A percentile compares a stretch with the other conserved stretches of the same genome.
phyloP scores from a whole-genome alignment of 495 filamentous ascomycete species.

The Achaetomiella virescens region DNA sequence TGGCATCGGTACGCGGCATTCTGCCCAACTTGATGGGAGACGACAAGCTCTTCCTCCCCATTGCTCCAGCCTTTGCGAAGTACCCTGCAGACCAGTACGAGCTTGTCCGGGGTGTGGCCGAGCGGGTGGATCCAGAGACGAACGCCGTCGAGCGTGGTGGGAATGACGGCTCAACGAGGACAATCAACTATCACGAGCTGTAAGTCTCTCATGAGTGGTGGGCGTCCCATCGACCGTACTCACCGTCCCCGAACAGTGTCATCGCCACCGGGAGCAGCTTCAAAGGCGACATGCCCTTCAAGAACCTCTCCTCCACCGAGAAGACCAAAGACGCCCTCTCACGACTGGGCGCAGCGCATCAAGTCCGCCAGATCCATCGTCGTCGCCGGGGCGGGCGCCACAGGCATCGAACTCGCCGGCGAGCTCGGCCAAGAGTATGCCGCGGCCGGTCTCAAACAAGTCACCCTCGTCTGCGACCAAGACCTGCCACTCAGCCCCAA shows the following conservation, averaged over 20 bases:
- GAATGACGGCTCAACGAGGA: conserved; percentile 21
- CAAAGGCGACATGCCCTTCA: conserved; percentile 46
- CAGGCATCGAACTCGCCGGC: conserved; percentile 58
- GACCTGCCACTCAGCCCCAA: conserved; percentile 23
- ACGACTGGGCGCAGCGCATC: conserved; percentile 42
- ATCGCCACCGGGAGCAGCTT: conserved; percentile 48
- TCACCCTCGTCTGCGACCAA: conserved; percentile 41
- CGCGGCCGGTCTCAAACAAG: conserved; percentile 24
- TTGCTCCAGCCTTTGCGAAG: conserved; percentile 46
- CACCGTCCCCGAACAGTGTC: conserved; percentile 26
- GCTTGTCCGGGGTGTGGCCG: conserved; percentile 51
- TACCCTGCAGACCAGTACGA: conserved; percentile 47
- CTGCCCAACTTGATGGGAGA: conserved; percentile 34
- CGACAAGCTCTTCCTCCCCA: conserved; percentile 39
- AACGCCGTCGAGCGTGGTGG: conserved; percentile 42
- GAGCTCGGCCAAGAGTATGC: conserved; percentile 50
- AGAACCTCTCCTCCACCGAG: conserved; percentile 35
- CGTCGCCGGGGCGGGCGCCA: conserved; percentile 60
- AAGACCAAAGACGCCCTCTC: conserved; percentile 39
- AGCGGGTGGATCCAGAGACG: conserved; percentile 37
- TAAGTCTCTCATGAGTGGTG: conserved; percentile 1
- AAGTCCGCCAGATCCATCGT: conserved; percentile 52
- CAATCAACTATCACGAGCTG: conserved; percentile 47
- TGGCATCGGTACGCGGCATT: conserved; percentile 41
- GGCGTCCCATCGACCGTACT: neutral